phyloP scores from a whole-genome alignment of 192 early-diverging fungal species.

The Thoreauomyces humboldtii region DNA sequence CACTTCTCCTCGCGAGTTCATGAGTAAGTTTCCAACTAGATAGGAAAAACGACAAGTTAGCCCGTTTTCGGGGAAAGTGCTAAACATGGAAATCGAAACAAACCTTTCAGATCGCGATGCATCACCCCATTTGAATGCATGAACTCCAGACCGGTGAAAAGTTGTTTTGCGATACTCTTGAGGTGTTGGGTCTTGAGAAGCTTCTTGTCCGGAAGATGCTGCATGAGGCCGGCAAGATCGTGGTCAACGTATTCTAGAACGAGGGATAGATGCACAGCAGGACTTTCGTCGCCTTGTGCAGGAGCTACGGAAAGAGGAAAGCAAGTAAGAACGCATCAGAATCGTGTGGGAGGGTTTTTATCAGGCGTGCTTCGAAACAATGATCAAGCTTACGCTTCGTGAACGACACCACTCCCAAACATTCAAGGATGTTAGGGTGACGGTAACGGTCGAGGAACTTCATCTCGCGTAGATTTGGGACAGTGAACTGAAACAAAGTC shows the following conservation, averaged over 20 bases:
- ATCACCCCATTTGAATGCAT: slow-evolving; percentile 79
- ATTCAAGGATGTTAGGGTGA: slow-evolving; percentile 20
- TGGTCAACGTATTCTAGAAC: slow-evolving; percentile 99
- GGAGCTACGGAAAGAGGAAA: too few relatives aligned
- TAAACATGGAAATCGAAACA: not conserved
- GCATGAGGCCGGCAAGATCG: slow-evolving; percentile 88
- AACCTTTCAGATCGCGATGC: slow-evolving; percentile 91
- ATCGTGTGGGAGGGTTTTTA: too few relatives aligned
- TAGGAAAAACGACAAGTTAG: not conserved
- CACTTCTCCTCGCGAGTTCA: slow-evolving; percentile 81
- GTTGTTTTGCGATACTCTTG: slow-evolving; percentile 85
- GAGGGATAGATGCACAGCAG: slow-evolving; percentile 81
- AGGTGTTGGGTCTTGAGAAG: slow-evolving; percentile 71
- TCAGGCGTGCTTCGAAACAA: too few relatives aligned
- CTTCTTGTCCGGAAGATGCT: slow-evolving; percentile 68
- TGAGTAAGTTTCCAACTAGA: slow-evolving; percentile 75
- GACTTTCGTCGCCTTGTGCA: too few relatives aligned
- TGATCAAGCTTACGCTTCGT: slow-evolving; percentile 9
- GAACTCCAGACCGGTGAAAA: slow-evolving; percentile 82
- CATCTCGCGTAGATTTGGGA: slow-evolving; percentile 23
- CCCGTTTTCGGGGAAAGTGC: not conserved
- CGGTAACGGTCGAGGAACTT: slow-evolving; percentile 14
- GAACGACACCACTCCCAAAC: slow-evolving; percentile 46
- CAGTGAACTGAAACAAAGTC: slow-evolving; percentile 15
- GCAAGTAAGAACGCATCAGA: too few relatives aligned